Evolutionary conservation across 805 yeast species (phyloP), one percentile per base, ranked within the genome.

Genomic region (Candida glaebosa): DNA sequence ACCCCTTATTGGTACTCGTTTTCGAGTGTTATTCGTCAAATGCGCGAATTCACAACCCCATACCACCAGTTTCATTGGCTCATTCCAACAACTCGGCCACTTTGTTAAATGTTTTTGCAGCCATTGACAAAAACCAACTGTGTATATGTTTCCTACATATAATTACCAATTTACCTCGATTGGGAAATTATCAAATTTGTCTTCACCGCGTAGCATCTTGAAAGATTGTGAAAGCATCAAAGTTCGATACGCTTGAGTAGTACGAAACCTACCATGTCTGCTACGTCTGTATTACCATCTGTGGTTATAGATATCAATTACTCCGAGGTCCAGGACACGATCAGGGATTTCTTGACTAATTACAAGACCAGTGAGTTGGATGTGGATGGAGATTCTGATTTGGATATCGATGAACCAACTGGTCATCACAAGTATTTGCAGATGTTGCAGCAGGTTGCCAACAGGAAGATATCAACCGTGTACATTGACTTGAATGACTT

Each of bases 401-500:
- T 52, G n/a, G 52, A 49, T 4, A 24, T 38, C 14, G 61, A 61
- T 9, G 33, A 26, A 17, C 20, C 38, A 3, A 54, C 55, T 6
- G 42, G 49, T 5, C 5, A 24, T n/a, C 48, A 39, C 25, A 93
- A 93, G 61, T 93, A 93, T 65, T 68, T 84, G 81, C 69, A 67
- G 24, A 50, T 84, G 4, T 68, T 93, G 35, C 96, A 88, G 57
- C 69, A 79, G 50, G 75, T 93, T 24, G 89, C 97, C 44, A 88
- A 95, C 61, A 78, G 99, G 55, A 89, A 90, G 50, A 47, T 71
- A 20, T 70, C 84, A 24, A 78, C 88, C 1, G 54, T 93, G 16
- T 70, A 69, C 41, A 73, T 93, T 36, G 96, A 88, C 45, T 71
- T 93, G 39, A 96, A 93, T 60, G 99, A 93, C 62, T 66, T 93